A percentile compares a stretch with the other conserved stretches of the same genome.
phyloP scores from a whole-genome alignment of 805 yeast genomes.

The Hanseniaspora meyeri region DNA sequence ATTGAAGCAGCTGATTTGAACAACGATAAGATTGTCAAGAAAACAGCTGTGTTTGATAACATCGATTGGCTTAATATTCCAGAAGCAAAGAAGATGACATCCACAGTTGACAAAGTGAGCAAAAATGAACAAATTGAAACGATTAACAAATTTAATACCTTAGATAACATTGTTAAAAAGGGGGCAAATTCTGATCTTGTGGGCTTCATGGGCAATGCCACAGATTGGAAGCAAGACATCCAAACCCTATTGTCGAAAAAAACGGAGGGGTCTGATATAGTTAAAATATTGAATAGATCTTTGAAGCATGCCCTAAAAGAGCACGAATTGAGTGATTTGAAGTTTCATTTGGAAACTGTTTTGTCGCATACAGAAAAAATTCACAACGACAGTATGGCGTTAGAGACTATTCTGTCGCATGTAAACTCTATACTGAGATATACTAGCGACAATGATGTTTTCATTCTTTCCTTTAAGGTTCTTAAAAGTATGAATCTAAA shows the following conservation, averaged over 20 bases:
- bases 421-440: conserved; percentile 8
- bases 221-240: conserved; percentile 30
- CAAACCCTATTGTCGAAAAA: conserved; percentile 16
- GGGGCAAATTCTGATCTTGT: conserved; percentile 52
- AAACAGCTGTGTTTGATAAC: conserved; percentile 20
- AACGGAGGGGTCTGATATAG: conserved; percentile 9
- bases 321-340: conserved; percentile 33
- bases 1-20: conserved; percentile 20
- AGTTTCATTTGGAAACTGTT: conserved; percentile 13
- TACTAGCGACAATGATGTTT: background rate
- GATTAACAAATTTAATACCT: conserved; percentile 29
- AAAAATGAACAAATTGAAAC: conserved; percentile 44
- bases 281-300: conserved; percentile 16
- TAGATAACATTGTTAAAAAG: conserved; percentile 35
- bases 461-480: background rate
- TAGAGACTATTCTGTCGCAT: conserved; percentile 1
- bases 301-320: conserved; percentile 17
- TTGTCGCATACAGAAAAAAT: background rate
- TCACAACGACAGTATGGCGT: background rate
- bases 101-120: conserved; percentile 50
- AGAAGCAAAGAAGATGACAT: conserved; percentile 78
- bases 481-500: background rate
- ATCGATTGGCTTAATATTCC: conserved; percentile 75
- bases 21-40: conserved; percentile 17
- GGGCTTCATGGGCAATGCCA: conserved; percentile 40